Evolutionary conservation across 176 grass and related monocot species (phyloP), one percentile per base, ranked within the genome.

Genomic region (Guadua angustifolia): DNA sequence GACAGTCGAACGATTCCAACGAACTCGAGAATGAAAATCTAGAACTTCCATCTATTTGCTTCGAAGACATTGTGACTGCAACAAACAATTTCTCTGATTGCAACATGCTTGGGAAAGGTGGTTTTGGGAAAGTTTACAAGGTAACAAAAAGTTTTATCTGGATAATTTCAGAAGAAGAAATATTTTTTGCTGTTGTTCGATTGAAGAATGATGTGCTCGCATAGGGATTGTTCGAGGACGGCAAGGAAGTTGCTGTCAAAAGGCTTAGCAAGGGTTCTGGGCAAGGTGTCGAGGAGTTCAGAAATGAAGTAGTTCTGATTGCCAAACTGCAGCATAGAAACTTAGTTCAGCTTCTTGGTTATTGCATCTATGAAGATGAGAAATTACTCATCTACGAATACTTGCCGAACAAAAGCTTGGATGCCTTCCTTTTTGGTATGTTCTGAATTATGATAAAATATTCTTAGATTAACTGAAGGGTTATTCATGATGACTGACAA

Each of bases 271-370:
- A 49, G 21, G 53, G 69, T 56, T 90, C 88, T 4, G 55, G 15
- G 1, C 89, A 94, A 85, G 89, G 89, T 9, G 5, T 19, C 0
- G 49, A 91, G 1, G 83, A 91, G 14, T 92, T 89, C 52, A 92
- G 43, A 67, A 94, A 94, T 63, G 92, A 90, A 88, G 84, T 92
- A 9, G 49, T 83, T 50, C 68, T 94, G n/a, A 89, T 94, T 9
- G 89, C 78, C 29, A 94, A 92, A 75, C 62, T 92, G 40, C 89
- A 94, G 68, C 92, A 94, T 13, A 86, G 53, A 14, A 94, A 94
- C 22, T 57, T 94, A 68, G 89, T 89, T 22, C 58, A 38, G 18
- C 92, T 94, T 18, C 53, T 83, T 8, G 84, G 87, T 24, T 94
- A 40, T 7, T 89, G 84, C 40, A 80, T 89, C n/a, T 71, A 88